Evolutionary conservation across 2,329 filamentous ascomycete genomes (phyloP), one percentile per base, ranked within the genome.

Genomic region (Fusarium setosum): DNA sequence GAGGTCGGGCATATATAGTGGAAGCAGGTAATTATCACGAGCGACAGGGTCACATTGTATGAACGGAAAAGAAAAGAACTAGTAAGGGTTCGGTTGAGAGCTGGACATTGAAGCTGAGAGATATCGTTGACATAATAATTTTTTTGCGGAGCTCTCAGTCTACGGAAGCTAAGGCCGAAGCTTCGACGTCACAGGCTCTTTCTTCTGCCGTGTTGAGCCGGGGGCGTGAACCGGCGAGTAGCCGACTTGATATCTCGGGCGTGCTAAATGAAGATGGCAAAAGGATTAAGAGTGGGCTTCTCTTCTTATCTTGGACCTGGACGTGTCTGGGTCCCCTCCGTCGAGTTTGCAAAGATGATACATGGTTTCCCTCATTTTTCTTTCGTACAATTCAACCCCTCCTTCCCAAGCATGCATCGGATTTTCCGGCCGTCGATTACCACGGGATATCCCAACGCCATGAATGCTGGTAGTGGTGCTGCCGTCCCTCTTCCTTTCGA

Each of bases 1-100:
- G 64, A 72, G 67, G 71, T 79, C 76, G 73, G 78, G 81, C 84
- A 86, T 86, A 75, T 75, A 80, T 29, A 12, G 52, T 34, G 15
- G 32, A 41, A 29, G 29, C 21, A 42, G 32, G 37, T 52, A 42
- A 26, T n/a, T n/a, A n/a, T 56, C 48, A 41, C 51, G 52, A 7
- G 40, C 56, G 63, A 56, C 42, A 48, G 44, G 60, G 54, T 75
- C 67, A 74, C 72, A 73, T 74, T 40, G 67, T 65, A 61, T 37
- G 49, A 50, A 12, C 17, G 47, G 32, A 49, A 11, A 35, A 18
- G 42, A 18, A 7, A 29, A n/a, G 7, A 31, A 42, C n/a, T n/a
- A n/a, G n/a, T n/a, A n/a, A 40, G 32, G 12, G 49, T 26, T 37
- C 31, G 44, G 48, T 38, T 45, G 24, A 61, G 29, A 17, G n/a